Evolutionary conservation across 805 yeast species (phyloP).

Genomic region (Starmera caribaea): DNA sequence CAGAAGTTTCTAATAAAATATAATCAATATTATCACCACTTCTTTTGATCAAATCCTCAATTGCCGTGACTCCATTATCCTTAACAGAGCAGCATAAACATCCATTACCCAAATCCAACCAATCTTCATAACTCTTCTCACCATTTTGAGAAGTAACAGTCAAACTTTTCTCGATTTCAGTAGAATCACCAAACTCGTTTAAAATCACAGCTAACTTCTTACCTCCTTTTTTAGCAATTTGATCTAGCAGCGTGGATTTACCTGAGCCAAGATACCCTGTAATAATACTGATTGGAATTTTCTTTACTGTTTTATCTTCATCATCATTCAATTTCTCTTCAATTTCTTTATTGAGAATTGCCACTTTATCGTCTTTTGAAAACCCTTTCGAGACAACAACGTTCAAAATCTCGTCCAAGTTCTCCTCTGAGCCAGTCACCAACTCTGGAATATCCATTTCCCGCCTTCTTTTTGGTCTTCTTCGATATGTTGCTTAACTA

Average conservation of each 20-base stretch:
- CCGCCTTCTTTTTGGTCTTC: conserved; percentile 1
- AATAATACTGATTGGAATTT: conserved; percentile 84
- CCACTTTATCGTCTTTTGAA: conserved; percentile 9
- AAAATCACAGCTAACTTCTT: conserved; percentile 80
- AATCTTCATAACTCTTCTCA: conserved; percentile 62
- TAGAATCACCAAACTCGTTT: conserved; percentile 87
- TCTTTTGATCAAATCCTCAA: conserved; percentile 72
- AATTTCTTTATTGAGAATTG: conserved; percentile 2
- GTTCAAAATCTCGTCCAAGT: conserved; percentile 9
- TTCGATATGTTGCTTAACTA: neutral
- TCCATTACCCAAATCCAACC: conserved; percentile 96
- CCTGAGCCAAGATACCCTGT: conserved; percentile 97
- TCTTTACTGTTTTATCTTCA: conserved; percentile 15
- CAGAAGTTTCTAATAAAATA: conserved; percentile 89
- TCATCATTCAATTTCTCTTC: conserved; percentile 8
- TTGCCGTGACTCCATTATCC: conserved; percentile 90
- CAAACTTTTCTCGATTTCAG: conserved; percentile 80
- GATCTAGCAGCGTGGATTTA: conserved; percentile 75
- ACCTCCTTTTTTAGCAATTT: conserved; percentile 60
- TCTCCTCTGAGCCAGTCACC: conserved; percentile 16
- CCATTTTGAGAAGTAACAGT: conserved; percentile 42
- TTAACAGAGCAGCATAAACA: conserved; percentile 95
- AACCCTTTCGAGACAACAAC: conserved; percentile 7
- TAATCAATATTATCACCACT: conserved; percentile 74
- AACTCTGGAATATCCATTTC: conserved; percentile 15